These are phyloP conservation scores for Alternaria incomplexa DNA, from an alignment of 2,329 filamentous ascomycete species.

Conservation along the genomic window DNA sequence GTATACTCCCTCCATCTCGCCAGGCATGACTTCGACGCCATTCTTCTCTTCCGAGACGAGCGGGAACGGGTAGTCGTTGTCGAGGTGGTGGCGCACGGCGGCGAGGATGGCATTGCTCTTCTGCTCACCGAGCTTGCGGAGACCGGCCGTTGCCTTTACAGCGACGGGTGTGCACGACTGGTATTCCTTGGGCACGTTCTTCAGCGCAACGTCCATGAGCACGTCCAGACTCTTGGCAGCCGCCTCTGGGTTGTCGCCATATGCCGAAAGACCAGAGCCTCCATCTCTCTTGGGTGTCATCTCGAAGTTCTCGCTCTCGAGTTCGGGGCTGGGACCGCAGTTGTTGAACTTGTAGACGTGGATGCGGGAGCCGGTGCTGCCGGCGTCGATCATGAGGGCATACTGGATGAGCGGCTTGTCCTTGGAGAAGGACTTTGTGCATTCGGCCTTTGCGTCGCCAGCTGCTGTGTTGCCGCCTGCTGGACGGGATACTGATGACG, in stretches of 20 bases:
- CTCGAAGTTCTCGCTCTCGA: constrained; percentile 91
- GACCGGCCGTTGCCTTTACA: constrained; percentile 96
- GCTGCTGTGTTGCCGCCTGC: constrained; percentile 51
- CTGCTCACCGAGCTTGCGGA: constrained; percentile 83
- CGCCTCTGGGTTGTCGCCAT: constrained; percentile 81
- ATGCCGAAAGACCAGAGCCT: constrained; percentile 81
- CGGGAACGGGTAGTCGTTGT: constrained; percentile 91
- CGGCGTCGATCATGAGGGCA: constrained; percentile 97
- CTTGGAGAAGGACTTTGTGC: constrained; percentile 80
- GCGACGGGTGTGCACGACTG: constrained; percentile 92
- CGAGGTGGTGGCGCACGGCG: constrained; percentile 81
- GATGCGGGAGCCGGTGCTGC: constrained; percentile 95
- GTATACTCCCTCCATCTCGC: constrained; percentile 95
- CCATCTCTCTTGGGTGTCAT: constrained; percentile 88
- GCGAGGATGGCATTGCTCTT: constrained; percentile 83
- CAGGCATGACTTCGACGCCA: constrained; percentile 96
- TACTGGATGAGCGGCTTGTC: constrained; percentile 96
- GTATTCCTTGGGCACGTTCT: constrained; percentile 83
- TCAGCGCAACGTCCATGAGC: constrained; percentile 84
- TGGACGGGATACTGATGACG: constrained; percentile 26
- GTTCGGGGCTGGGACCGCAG: constrained; percentile 91
- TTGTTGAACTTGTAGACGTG: constrained; percentile 99
- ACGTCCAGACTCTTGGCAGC: constrained; percentile 89
- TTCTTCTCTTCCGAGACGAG: constrained; percentile 84
- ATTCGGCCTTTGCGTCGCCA: constrained; percentile 72